Conservation (phyloP, 345 rosid genomes). For the Aquilaria sinensis region DNA sequence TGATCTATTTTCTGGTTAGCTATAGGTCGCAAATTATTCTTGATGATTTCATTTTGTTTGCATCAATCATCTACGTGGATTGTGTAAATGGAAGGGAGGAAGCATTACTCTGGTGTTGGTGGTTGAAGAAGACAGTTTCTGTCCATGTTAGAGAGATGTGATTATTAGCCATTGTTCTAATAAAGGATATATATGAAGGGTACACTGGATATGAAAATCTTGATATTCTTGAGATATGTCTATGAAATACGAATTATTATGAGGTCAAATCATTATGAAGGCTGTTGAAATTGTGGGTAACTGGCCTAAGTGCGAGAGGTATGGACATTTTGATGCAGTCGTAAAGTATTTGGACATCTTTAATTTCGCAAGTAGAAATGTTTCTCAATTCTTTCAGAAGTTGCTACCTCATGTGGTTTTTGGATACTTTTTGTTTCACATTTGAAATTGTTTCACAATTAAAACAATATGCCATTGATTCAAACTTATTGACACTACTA, state of each 20-base stretch:
- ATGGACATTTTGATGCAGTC: slow-evolving; percentile 65
- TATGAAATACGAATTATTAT: too few species aligned
- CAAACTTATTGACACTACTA: too few species aligned
- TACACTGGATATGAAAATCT: too few species aligned
- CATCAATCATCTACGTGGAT: slow-evolving; percentile 49
- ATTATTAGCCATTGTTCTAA: slow-evolving; percentile 9
- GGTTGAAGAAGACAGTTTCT: slow-evolving; percentile 86
- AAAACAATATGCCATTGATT: too few species aligned
- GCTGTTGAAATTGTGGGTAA: slow-evolving; percentile 82
- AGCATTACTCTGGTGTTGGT: slow-evolving; percentile 92
- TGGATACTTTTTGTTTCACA: too few species aligned
- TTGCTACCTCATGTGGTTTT: too few species aligned
- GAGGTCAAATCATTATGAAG: slow-evolving; percentile 1
- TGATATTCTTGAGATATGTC: too few species aligned
- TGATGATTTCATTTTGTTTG: slow-evolving; percentile 35
- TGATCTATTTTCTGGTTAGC: neutral
- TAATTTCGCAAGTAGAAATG: too few species aligned
- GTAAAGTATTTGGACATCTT: neutral
- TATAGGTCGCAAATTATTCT: slow-evolving; percentile 11
- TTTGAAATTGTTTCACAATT: too few species aligned
- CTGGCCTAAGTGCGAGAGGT: slow-evolving; percentile 88
- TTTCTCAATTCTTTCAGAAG: too few species aligned
- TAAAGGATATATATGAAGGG: too few species aligned
- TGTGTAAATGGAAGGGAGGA: slow-evolving; percentile 84
- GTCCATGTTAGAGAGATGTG: slow-evolving; percentile 72